phyloP scores from a whole-genome alignment of 345 rosid genomes.

The Brassica nigra region DNA sequence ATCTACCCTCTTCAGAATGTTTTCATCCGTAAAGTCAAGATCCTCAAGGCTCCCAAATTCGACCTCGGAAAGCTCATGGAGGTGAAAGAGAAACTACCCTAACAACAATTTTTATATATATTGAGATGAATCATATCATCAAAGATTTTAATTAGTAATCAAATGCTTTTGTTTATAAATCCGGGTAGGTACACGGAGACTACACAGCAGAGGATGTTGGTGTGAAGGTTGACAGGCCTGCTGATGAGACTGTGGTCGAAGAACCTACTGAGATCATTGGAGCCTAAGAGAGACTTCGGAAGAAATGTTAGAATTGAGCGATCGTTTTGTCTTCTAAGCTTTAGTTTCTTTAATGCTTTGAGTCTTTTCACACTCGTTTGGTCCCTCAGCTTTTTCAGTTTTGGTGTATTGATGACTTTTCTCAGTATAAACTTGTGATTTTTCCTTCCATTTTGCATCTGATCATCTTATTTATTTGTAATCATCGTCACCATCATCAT shows the following conservation, averaged over 20 bases:
- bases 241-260: constrained; percentile 64
- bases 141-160: not conserved
- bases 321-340: not conserved
- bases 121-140: not conserved
- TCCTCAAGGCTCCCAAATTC: constrained; percentile 92
- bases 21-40: constrained; percentile 87
- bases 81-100: constrained; percentile 35
- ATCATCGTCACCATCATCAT: too few species aligned
- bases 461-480: too few species aligned
- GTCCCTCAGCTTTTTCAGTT: not conserved
- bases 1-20: constrained; percentile 93
- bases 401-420: constrained; percentile 17
- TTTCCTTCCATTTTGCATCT: too few species aligned
- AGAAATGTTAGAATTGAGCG: constrained; percentile 14
- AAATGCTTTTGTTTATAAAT: not conserved
- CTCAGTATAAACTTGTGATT: constrained; percentile 6
- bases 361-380: constrained; percentile 9
- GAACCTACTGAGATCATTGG: constrained; percentile 60
- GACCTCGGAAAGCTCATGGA: constrained; percentile 99
- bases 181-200: constrained; percentile 79
- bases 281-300: constrained; percentile 37
- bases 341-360: constrained; percentile 14
- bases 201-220: constrained; percentile 77
- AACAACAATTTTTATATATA: not conserved
- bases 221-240: constrained; percentile 76